Percentiles rank a stretch among this genome's conserved stretches.
These are phyloP conservation scores for Saposhnikovia divaricata DNA, from an alignment of 129 eudicot genomes.

Conservation along the genomic window DNA sequence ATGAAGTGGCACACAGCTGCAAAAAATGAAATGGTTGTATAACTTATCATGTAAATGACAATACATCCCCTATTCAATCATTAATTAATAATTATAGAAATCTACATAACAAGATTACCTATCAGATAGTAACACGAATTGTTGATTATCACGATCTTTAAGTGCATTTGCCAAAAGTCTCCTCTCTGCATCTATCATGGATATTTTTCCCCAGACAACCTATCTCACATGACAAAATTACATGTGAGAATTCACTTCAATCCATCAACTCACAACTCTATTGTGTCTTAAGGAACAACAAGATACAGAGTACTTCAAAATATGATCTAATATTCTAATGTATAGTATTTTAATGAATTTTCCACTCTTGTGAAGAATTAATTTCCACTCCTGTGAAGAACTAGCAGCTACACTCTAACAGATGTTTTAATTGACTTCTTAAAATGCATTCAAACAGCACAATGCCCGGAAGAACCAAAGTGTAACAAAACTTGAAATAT, in stretches of 20 bases:
- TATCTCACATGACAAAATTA: constrained; percentile 10
- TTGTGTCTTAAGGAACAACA: neutral
- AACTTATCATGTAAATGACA: constrained; percentile 2
- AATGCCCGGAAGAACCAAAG: neutral
- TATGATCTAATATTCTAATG: neutral
- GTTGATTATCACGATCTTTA: constrained; percentile 55
- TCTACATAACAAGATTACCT: constrained; percentile 27
- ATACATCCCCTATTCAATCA: neutral
- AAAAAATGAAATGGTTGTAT: neutral
- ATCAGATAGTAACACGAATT: constrained; percentile 62
- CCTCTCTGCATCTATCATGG: constrained; percentile 68
- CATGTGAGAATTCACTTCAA: neutral
- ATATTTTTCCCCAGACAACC: constrained; percentile 70
- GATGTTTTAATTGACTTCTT: neutral
- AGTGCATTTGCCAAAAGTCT: constrained; percentile 57
- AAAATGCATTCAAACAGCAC: neutral
- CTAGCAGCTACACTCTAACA: neutral
- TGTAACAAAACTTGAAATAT: neutral
- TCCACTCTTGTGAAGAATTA: neutral
- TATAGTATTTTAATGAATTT: neutral
- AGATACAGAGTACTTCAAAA: neutral
- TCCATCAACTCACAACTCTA: neutral
- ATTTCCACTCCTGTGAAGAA: neutral
- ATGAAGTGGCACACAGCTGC: constrained; percentile 67
- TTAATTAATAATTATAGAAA: neutral